phyloP scores from a whole-genome alignment of 2,329 filamentous ascomycete genomes.

The Exserohilum rostratum region DNA sequence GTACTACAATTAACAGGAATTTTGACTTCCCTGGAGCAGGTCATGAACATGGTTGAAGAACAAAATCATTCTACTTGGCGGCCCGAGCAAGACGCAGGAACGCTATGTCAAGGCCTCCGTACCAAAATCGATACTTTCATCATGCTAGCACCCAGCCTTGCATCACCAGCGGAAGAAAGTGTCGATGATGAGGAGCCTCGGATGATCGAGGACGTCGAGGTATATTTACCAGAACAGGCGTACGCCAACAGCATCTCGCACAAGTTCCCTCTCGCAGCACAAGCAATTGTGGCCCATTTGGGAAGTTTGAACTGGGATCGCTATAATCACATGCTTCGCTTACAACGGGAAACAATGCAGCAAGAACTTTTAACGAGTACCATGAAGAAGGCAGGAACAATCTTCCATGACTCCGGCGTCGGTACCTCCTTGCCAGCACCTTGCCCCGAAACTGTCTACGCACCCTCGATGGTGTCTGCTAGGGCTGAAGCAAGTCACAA shows the following conservation, averaged over 20 bases:
- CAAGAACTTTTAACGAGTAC: neutral
- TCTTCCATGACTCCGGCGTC: neutral
- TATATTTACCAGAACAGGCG: slow-evolving; percentile 5
- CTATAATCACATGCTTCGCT: slow-evolving; percentile 10
- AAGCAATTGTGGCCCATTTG: slow-evolving; percentile 1
- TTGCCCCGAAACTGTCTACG: neutral
- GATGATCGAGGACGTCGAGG: neutral
- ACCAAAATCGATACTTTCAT: slow-evolving; percentile 10
- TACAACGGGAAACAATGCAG: slow-evolving; percentile 2
- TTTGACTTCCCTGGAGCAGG: neutral
- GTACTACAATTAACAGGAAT: neutral
- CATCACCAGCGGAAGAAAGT: slow-evolving; percentile 1
- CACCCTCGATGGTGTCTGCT: neutral
- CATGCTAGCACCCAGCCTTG: slow-evolving; percentile 7
- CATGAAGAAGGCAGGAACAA: neutral
- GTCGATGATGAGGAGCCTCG: slow-evolving; percentile 7
- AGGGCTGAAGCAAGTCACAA: neutral
- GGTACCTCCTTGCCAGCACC: neutral
- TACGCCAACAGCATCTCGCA: slow-evolving; percentile 11
- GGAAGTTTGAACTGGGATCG: slow-evolving; percentile 13
- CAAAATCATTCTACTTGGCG: neutral
- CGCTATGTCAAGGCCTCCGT: slow-evolving; percentile 5
- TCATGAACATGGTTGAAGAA: neutral
- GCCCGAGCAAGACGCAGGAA: neutral
- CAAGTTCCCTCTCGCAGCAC: slow-evolving; percentile 6